Conservation (phyloP, 306 rosid species). For the Prunus fruticosa region DNA sequence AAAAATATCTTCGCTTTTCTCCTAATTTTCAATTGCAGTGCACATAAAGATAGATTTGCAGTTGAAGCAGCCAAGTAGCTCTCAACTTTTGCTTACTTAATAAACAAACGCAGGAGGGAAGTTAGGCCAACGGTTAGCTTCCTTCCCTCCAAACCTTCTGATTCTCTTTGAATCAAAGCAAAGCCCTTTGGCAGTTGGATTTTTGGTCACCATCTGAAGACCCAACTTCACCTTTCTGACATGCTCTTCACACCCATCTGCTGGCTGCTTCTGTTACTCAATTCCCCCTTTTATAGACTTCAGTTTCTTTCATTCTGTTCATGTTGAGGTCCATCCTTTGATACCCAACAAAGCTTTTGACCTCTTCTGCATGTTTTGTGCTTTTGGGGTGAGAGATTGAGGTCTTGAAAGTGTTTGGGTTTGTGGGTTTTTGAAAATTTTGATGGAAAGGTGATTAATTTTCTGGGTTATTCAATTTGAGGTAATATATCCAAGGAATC, state of each 20-base stretch:
- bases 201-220: constrained; percentile 76
- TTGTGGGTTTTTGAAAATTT: constrained; percentile 14
- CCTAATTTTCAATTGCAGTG: too few species aligned
- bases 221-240: constrained; percentile 77
- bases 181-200: constrained; percentile 46
- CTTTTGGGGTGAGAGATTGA: constrained; percentile 13
- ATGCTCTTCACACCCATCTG: constrained; percentile 49
- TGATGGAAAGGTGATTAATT: constrained; percentile 8
- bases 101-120: too few species aligned
- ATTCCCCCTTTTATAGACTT: constrained; percentile 38
- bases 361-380: neutral
- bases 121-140: too few species aligned
- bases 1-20: too few species aligned
- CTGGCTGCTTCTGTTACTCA: neutral
- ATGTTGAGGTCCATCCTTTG: constrained; percentile 6
- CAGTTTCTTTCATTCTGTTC: constrained; percentile 19
- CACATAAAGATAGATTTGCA: too few species aligned
- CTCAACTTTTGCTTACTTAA: too few species aligned
- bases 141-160: too few species aligned
- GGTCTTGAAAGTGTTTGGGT: constrained; percentile 3
- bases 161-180: too few species aligned
- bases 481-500: too few species aligned
- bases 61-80: too few species aligned
- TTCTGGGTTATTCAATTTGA: neutral
- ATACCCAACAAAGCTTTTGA: constrained; percentile 11